Percentiles rank a stretch among this genome's conserved stretches.
Conservation (phyloP, 2,329 filamentous ascomycete genomes). For the Juglanconis oblonga region DNA sequence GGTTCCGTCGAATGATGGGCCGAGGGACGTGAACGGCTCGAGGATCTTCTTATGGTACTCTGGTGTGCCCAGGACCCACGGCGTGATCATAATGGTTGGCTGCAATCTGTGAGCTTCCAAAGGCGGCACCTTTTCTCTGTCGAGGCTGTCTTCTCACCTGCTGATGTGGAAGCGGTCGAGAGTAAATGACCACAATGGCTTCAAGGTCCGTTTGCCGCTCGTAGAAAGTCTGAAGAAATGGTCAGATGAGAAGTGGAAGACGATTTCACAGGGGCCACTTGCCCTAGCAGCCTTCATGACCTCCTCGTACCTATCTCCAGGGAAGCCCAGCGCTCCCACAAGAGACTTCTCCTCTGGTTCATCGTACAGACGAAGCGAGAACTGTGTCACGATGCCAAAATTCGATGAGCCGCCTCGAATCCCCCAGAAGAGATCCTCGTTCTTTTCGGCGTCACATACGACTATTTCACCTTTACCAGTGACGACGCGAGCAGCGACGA, state of each 20-base stretch:
- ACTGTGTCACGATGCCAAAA: slow-evolving; percentile 28
- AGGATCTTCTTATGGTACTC: neutral
- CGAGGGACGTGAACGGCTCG: neutral
- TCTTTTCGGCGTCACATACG: neutral
- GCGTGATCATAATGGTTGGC: neutral
- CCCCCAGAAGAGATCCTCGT: slow-evolving; percentile 19
- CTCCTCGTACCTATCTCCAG: neutral
- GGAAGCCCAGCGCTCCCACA: neutral
- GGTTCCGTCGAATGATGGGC: neutral
- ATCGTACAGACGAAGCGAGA: slow-evolving; percentile 17
- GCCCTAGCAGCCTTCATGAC: neutral
- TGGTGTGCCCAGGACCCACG: slow-evolving; percentile 1
- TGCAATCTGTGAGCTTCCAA: neutral
- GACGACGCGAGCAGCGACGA: slow-evolving; percentile 1
- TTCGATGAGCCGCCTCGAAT: slow-evolving; percentile 22
- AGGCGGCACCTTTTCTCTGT: neutral
- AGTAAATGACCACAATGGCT: neutral
- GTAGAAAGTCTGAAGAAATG: neutral
- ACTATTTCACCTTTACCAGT: slow-evolving; percentile 1
- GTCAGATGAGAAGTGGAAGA: neutral
- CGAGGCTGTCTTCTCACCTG: neutral
- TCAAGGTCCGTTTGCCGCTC: neutral
- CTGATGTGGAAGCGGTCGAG: neutral
- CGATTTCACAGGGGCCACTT: neutral
- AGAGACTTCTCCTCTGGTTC: slow-evolving; percentile 1